Percentiles rank a stretch among this genome's conserved stretches.
Evolutionary conservation across 2,329 filamentous ascomycete species (phyloP).

Genomic region (Stromatinia cepivora): DNA sequence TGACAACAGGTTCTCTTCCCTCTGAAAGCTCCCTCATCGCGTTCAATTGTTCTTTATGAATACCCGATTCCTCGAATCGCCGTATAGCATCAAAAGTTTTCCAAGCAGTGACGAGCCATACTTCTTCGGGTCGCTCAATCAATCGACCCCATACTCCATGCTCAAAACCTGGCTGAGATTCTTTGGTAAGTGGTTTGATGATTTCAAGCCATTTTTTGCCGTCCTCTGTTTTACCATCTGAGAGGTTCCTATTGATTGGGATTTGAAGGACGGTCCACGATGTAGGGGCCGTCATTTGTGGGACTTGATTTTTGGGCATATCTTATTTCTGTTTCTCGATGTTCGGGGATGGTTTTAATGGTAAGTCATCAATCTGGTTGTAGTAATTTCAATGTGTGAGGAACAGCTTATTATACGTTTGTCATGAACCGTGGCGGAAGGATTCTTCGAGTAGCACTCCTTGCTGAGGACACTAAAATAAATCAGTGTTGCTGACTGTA

Average conservation of each 20-base stretch:
- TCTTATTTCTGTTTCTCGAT: too few species aligned
- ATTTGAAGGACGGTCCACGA: background rate
- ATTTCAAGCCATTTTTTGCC: conserved; percentile 1
- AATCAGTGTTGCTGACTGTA: background rate
- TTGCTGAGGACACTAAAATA: background rate
- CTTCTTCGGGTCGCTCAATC: background rate
- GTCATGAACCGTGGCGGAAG: background rate
- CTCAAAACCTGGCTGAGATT: background rate
- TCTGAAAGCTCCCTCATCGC: background rate
- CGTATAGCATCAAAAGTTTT: background rate
- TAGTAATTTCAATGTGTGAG: too few species aligned
- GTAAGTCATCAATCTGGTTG: too few species aligned
- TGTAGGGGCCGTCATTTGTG: background rate
- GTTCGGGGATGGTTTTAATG: background rate
- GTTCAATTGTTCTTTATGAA: background rate
- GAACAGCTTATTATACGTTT: background rate
- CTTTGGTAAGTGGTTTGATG: background rate
- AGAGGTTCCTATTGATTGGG: background rate
- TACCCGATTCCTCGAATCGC: background rate
- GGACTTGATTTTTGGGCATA: background rate
- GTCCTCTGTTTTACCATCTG: background rate
- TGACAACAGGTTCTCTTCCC: background rate
- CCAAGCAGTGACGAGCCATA: background rate
- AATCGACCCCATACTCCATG: conserved; percentile 5
- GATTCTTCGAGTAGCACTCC: background rate